These are phyloP conservation scores for Blastocystis sp. DNA, from an alignment of 352 stramenopile genomes.

Conservation along the genomic window DNA sequence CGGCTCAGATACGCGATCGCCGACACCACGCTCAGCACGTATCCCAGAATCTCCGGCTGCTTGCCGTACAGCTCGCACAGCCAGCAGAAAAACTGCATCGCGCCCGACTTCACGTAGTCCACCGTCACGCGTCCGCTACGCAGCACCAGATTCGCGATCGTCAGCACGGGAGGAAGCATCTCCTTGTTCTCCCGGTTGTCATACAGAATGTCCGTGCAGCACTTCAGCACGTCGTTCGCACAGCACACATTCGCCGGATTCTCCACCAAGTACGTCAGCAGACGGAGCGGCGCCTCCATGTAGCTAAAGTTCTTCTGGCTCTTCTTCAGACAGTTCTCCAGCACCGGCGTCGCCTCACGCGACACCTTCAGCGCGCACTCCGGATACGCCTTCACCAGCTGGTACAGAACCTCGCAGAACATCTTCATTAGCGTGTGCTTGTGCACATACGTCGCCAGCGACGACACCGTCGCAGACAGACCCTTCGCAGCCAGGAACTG, in stretches of 20 bases:
- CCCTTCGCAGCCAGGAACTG: slow-evolving; percentile 6
- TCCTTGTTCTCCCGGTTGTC: slow-evolving; percentile 26
- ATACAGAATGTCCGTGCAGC: slow-evolving; percentile 31
- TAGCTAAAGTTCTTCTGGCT: slow-evolving; percentile 32
- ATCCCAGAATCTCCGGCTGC: slow-evolving; percentile 39
- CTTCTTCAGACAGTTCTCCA: slow-evolving; percentile 49
- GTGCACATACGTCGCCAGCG: slow-evolving; percentile 2
- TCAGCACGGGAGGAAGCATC: slow-evolving; percentile 33
- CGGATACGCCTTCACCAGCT: slow-evolving; percentile 8
- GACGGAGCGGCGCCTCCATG: slow-evolving; percentile 19
- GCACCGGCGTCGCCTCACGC: not conserved
- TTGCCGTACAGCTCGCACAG: slow-evolving; percentile 46
- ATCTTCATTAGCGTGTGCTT: slow-evolving; percentile 42
- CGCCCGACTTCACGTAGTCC: not conserved
- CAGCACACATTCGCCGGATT: slow-evolving; percentile 1
- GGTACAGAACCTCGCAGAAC: slow-evolving; percentile 47
- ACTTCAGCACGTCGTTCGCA: slow-evolving; percentile 36
- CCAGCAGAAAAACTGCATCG: slow-evolving; percentile 32
- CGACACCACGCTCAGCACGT: slow-evolving; percentile 40
- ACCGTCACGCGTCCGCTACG: slow-evolving; percentile 10
- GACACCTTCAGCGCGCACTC: not conserved
- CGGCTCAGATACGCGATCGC: slow-evolving; percentile 20
- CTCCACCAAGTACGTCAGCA: slow-evolving; percentile 23
- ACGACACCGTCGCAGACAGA: not conserved
- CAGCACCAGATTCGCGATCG: slow-evolving; percentile 12